phyloP scores from a whole-genome alignment of 2,329 filamentous ascomycete genomes.

The Claviceps spartinae region DNA sequence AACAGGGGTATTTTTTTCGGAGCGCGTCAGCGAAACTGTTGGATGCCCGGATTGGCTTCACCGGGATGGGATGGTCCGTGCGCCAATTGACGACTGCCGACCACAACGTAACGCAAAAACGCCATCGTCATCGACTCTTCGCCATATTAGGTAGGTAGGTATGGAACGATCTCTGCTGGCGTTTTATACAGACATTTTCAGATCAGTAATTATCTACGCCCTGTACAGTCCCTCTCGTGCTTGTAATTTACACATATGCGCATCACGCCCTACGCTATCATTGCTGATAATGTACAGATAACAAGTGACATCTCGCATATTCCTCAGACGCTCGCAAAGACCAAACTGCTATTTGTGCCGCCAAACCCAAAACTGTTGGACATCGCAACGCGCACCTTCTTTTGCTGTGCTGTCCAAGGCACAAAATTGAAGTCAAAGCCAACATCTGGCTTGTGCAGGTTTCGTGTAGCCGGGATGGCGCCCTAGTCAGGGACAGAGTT shows the following conservation, averaged over 20 bases:
- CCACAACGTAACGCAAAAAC: not conserved
- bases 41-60: not conserved
- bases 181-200: not conserved
- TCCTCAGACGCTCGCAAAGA: conserved; percentile 40
- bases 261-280: not conserved
- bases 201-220: not conserved
- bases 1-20: not conserved
- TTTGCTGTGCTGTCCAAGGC: conserved; percentile 55
- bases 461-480: conserved; percentile 72
- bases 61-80: conserved; percentile 1
- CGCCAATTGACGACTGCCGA: not conserved
- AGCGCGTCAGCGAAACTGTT: not conserved
- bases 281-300: no score
- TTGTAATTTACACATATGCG: not conserved
- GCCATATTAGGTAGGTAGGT: no score
- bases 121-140: not conserved
- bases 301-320: not conserved
- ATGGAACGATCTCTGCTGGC: not conserved
- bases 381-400: conserved; percentile 57
- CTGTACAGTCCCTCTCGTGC: not conserved
- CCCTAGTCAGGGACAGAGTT: conserved; percentile 41
- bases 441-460: conserved; percentile 54
- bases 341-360: conserved; percentile 84
- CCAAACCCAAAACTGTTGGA: conserved; percentile 98
- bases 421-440: conserved; percentile 78